These are phyloP conservation scores for Taphrina deformans DNA, from an alignment of 1,139 yeast species.

Conservation along the genomic window DNA sequence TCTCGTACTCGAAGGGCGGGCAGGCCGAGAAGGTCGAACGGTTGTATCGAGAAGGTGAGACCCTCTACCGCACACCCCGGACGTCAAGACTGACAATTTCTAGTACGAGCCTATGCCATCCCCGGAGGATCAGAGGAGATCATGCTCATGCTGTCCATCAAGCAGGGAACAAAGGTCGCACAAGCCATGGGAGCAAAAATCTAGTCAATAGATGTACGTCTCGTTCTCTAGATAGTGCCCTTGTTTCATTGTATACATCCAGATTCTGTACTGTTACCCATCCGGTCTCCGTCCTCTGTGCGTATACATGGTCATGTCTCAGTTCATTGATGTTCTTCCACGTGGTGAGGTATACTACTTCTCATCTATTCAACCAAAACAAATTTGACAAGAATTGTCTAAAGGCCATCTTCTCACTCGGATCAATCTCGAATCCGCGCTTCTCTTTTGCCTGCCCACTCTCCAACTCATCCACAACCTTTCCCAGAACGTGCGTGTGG, in stretches of 20 bases:
- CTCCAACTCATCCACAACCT: not conserved
- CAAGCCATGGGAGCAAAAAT: constrained; percentile 33
- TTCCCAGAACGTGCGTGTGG: not conserved
- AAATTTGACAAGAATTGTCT: not conserved
- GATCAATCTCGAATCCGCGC: constrained; percentile 6
- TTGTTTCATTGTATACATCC: constrained; percentile 2
- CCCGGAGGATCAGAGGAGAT: constrained; percentile 54
- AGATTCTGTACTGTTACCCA: not conserved
- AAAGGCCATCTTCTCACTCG: not conserved
- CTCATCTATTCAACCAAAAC: not conserved
- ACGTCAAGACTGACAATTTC: not conserved
- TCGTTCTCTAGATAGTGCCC: not conserved
- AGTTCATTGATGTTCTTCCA: not conserved
- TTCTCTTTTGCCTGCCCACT: not conserved
- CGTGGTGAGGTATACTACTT: no score
- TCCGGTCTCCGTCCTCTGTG: not conserved
- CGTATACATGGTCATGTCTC: not conserved
- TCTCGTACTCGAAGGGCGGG: constrained; percentile 51
- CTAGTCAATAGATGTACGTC: not conserved
- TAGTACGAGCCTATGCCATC: constrained; percentile 44
- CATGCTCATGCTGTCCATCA: constrained; percentile 49
- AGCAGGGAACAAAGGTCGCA: constrained; percentile 33
- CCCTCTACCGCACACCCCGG: not conserved
- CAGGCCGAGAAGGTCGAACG: constrained; percentile 52
- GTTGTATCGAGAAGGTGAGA: constrained; percentile 47